Evolutionary conservation across 2,329 filamentous ascomycete genomes (phyloP).

Genomic region (Cladosporium sp.): DNA sequence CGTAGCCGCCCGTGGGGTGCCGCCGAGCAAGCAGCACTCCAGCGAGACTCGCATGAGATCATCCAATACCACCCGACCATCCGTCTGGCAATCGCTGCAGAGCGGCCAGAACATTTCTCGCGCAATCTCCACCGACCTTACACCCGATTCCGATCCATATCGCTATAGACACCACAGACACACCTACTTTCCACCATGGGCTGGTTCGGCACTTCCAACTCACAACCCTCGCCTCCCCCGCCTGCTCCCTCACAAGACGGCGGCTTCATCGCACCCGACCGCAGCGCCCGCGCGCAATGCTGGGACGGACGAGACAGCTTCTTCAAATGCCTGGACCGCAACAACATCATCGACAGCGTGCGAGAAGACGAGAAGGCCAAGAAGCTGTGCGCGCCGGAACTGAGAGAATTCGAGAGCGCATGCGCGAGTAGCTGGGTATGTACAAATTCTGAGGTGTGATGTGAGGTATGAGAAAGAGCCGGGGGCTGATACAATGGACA

Average conservation of each 20-base stretch:
- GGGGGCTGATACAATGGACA: slow-evolving; percentile 34
- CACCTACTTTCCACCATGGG: slow-evolving; percentile 23
- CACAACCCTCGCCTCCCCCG: slow-evolving; percentile 19
- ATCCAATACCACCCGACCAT: not conserved
- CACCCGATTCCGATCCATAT: not conserved
- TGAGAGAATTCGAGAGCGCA: slow-evolving; percentile 68
- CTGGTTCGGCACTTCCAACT: slow-evolving; percentile 29
- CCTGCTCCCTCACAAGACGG: slow-evolving; percentile 41
- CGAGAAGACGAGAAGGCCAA: slow-evolving; percentile 49
- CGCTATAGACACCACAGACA: not conserved
- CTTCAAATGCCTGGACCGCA: slow-evolving; percentile 78
- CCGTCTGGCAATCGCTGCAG: not conserved
- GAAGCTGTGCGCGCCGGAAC: slow-evolving; percentile 51
- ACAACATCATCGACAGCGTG: slow-evolving; percentile 72
- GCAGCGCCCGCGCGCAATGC: slow-evolving; percentile 73
- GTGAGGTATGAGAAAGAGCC: not conserved
- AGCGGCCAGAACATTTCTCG: not conserved
- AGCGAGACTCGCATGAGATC: not conserved
- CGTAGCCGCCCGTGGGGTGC: not conserved
- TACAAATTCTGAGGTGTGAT: slow-evolving; percentile 18
- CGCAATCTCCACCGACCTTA: not conserved
- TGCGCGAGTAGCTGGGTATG: slow-evolving; percentile 88
- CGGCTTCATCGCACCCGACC: slow-evolving; percentile 73
- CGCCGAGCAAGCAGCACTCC: not conserved
- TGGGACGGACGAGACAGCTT: slow-evolving; percentile 86